These are phyloP conservation scores for Sanguinoderma infundibulare DNA, from an alignment of 1,284 basidiomycete genomes.

Conservation along the genomic window DNA sequence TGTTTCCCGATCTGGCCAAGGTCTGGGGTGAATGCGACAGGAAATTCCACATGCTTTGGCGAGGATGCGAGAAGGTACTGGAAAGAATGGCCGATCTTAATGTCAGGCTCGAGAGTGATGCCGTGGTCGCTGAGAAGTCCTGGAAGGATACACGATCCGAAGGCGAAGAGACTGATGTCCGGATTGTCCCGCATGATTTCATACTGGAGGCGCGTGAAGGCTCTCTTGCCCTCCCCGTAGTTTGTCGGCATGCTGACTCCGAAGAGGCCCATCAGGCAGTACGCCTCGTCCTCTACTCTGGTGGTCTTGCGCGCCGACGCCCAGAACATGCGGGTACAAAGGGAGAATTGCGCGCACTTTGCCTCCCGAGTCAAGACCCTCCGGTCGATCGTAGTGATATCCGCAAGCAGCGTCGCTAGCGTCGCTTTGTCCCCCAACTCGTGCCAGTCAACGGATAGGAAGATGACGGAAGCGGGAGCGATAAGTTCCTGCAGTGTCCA, in stretches of 20 bases:
- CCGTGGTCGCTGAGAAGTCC: too few relatives aligned
- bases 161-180: conserved; percentile 1
- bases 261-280: conserved; percentile 5
- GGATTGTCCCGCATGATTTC: neutral
- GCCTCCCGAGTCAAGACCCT: neutral
- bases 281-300: conserved; percentile 2
- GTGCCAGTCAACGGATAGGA: neutral
- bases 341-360: neutral
- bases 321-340: neutral
- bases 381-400: neutral
- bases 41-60: neutral
- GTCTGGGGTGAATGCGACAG: neutral
- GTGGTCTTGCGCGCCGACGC: neutral
- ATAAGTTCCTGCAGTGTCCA: conserved; percentile 6
- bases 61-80: neutral
- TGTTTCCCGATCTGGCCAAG: neutral
- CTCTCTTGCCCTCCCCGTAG: neutral
- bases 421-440: neutral
- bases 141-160: neutral
- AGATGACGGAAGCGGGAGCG: neutral
- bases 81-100: neutral
- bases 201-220: neutral
- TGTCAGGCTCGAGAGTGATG: neutral
- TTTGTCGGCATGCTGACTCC: conserved; percentile 3
- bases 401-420: neutral